phyloP scores from a whole-genome alignment of 148 eudicot genomes.

The Drosera capensis region DNA sequence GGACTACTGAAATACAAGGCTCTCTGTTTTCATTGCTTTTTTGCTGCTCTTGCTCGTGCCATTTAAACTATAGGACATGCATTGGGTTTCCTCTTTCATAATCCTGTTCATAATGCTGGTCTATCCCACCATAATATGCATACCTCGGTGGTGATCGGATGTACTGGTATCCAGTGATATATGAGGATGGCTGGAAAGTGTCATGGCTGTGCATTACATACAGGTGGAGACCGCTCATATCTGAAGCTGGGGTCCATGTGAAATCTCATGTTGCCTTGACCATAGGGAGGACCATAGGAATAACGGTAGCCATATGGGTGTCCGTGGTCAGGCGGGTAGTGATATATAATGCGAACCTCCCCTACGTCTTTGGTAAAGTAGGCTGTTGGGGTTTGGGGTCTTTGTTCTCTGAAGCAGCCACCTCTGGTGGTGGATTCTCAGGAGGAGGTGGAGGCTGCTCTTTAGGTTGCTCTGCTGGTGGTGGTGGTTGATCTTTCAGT shows the following conservation, averaged over 20 bases:
- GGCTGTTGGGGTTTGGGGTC: constrained; percentile 22
- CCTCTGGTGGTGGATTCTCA: constrained; percentile 26
- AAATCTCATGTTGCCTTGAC: no score
- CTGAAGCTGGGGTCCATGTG: no score
- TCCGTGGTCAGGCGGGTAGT: constrained; percentile 30
- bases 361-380: constrained; percentile 19
- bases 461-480: constrained; percentile 15
- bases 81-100: no score
- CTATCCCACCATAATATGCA: no score
- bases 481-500: constrained; percentile 13
- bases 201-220: constrained; percentile 48
- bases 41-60: neutral
- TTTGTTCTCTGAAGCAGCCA: constrained; percentile 12
- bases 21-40: no score
- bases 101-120: no score
- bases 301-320: constrained; percentile 17
- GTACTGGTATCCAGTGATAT: constrained; percentile 40
- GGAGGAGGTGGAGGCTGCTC: constrained; percentile 20
- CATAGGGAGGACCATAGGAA: constrained; percentile 9
- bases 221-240: constrained; percentile 14
- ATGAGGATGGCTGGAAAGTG: constrained; percentile 41
- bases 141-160: no score
- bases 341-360: constrained; percentile 34
- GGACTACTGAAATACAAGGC: no score
- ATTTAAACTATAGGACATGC: constrained; percentile 64